Percentiles rank a stretch among this genome's conserved stretches.
Conservation (phyloP, 371 early-diverging fungal genomes). For the Umbelopsis sp. region DNA sequence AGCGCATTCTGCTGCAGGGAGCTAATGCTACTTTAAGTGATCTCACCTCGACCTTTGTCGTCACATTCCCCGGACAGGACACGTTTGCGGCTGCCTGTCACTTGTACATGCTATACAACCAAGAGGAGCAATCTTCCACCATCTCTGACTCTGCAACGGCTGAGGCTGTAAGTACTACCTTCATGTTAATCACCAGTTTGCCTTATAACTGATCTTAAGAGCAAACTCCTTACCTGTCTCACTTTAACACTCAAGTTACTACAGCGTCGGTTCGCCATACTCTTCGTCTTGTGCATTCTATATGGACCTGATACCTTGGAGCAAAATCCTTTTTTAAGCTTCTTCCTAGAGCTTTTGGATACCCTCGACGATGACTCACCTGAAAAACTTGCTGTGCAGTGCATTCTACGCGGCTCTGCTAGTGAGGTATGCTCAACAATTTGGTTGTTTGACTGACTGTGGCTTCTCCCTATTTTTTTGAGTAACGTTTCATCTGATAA, state of each 20-base stretch:
- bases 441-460: not conserved
- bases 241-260: not conserved
- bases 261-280: slow-evolving; percentile 31
- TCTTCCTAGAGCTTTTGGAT: slow-evolving; percentile 43
- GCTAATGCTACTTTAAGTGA: slow-evolving; percentile 12
- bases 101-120: slow-evolving; percentile 11
- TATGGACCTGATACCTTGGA: slow-evolving; percentile 36
- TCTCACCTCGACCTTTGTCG: slow-evolving; percentile 1
- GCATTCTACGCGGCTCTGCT: slow-evolving; percentile 40
- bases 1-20: slow-evolving; percentile 10
- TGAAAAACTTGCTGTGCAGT: slow-evolving; percentile 41
- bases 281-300: slow-evolving; percentile 43
- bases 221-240: not conserved
- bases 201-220: not conserved
- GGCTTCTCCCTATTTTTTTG: not conserved
- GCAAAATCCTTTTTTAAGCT: slow-evolving; percentile 48
- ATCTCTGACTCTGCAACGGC: not conserved
- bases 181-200: not conserved
- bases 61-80: slow-evolving; percentile 12
- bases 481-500: not conserved
- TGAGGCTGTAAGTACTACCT: not conserved
- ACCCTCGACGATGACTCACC: slow-evolving; percentile 18
- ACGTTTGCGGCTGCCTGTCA: slow-evolving; percentile 12
- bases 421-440: slow-evolving; percentile 27
- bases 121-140: not conserved